phyloP scores from a whole-genome alignment of 2,329 filamentous ascomycete genomes.

The Amylocarpus encephaloides region DNA sequence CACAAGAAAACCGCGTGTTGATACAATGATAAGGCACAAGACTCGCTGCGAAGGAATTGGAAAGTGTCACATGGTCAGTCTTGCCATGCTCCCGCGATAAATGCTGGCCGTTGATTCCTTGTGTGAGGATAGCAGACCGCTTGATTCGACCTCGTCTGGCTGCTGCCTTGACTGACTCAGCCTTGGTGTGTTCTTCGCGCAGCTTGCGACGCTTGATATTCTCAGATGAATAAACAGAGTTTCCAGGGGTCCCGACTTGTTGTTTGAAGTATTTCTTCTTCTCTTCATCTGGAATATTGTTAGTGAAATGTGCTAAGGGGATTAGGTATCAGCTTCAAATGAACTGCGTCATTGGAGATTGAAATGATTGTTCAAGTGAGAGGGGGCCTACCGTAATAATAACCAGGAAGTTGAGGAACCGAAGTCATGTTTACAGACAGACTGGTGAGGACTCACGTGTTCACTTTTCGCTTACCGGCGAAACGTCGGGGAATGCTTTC shows the following conservation, averaged over 20 bases:
- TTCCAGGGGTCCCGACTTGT: slow-evolving; percentile 43
- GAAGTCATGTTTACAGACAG: background rate
- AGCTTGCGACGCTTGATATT: slow-evolving; percentile 50
- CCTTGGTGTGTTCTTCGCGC: slow-evolving; percentile 35
- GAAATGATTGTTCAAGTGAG: background rate
- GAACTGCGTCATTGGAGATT: background rate
- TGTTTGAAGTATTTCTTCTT: slow-evolving; percentile 66
- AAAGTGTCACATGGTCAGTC: background rate
- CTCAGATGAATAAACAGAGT: slow-evolving; percentile 49
- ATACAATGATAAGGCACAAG: slow-evolving; percentile 1
- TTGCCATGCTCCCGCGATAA: slow-evolving; percentile 14
- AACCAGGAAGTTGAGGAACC: slow-evolving; percentile 41
- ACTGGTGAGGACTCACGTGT: slow-evolving; percentile 6
- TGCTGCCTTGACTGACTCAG: slow-evolving; percentile 1
- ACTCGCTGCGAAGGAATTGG: background rate
- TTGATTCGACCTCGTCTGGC: slow-evolving; percentile 19
- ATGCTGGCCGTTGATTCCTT: slow-evolving; percentile 19
- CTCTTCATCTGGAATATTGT: slow-evolving; percentile 39
- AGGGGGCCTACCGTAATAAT: slow-evolving; percentile 43
- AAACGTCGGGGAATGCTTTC: background rate
- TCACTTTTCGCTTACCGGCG: background rate
- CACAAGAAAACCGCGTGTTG: background rate
- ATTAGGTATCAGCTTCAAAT: background rate
- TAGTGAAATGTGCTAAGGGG: background rate
- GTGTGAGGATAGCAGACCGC: slow-evolving; percentile 14